These are phyloP conservation scores for Alternaria brassicicola DNA, from an alignment of 2,329 filamentous ascomycete species.

Conservation along the genomic window DNA sequence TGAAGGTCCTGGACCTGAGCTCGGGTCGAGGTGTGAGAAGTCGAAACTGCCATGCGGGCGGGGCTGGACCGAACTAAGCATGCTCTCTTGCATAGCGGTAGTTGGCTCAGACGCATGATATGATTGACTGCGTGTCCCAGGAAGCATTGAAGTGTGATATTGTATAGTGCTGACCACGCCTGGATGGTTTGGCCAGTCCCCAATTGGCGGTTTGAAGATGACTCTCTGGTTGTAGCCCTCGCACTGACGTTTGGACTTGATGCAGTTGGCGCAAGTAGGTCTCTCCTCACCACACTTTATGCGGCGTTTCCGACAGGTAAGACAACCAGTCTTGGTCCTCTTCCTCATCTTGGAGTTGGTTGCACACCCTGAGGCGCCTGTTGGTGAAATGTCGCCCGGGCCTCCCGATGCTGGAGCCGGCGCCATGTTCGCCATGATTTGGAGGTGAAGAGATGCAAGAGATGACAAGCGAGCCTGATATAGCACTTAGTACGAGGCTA, in stretches of 20 bases:
- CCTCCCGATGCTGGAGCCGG: conserved; percentile 26
- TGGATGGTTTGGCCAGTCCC: conserved; percentile 54
- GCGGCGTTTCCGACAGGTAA: conserved; percentile 90
- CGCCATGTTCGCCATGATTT: conserved; percentile 32
- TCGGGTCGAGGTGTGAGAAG: conserved; percentile 30
- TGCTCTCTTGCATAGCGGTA: conserved; percentile 26
- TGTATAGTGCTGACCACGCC: conserved; percentile 47
- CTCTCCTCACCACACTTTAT: conserved; percentile 97
- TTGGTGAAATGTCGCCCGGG: conserved; percentile 40
- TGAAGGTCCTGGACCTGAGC: conserved; percentile 12
- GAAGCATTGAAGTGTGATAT: conserved; percentile 49
- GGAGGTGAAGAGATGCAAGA: not conserved
- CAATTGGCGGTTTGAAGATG: conserved; percentile 76
- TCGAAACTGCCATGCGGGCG: conserved; percentile 36
- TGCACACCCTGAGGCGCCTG: conserved; percentile 23
- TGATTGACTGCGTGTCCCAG: conserved; percentile 37
- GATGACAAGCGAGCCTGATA: conserved; percentile 3
- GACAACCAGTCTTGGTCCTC: conserved; percentile 87
- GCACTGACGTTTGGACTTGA: conserved; percentile 82
- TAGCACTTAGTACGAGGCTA: conserved; percentile 4
- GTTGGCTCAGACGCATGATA: conserved; percentile 20
- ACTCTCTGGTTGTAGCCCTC: conserved; percentile 84
- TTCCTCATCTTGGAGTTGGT: conserved; percentile 47
- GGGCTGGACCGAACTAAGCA: conserved; percentile 38
- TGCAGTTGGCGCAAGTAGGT: conserved; percentile 81